A percentile compares a stretch with the other conserved stretches of the same genome.
phyloP scores from a whole-genome alignment of 2,329 filamentous ascomycete genomes.

The Trichoderma guizhouense region DNA sequence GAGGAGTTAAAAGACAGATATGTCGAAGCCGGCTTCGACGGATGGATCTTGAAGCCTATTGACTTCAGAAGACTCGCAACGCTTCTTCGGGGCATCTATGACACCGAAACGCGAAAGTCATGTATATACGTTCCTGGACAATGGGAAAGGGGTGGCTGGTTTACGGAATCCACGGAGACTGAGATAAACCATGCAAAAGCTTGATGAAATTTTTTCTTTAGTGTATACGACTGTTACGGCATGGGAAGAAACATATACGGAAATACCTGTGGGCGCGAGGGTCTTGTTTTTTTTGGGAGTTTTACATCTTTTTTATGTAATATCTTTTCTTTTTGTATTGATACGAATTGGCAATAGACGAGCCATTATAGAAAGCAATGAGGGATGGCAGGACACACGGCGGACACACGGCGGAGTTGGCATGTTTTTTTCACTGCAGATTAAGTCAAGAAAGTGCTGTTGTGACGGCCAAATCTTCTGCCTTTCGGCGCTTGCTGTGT shows the following conservation, averaged over 20 bases:
- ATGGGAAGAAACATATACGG: background rate
- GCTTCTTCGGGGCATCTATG: slow-evolving; percentile 66
- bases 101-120: slow-evolving; percentile 54
- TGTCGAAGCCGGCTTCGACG: slow-evolving; percentile 77
- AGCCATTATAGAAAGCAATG: background rate
- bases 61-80: slow-evolving; percentile 71
- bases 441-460: background rate
- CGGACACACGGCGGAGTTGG: background rate
- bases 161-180: slow-evolving; percentile 34
- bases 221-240: background rate
- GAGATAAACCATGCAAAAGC: background rate
- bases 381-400: background rate
- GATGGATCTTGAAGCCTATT: slow-evolving; percentile 87
- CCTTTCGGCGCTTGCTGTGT: too few species aligned
- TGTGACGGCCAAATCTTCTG: background rate
- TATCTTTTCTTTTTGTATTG: background rate
- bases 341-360: background rate
- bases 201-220: background rate
- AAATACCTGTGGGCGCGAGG: background rate
- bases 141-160: slow-evolving; percentile 90
- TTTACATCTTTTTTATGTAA: background rate
- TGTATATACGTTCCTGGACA: slow-evolving; percentile 67
- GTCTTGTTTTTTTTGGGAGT: background rate
- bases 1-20: slow-evolving; percentile 69
- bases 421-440: background rate